phyloP scores from a whole-genome alignment of 2,329 filamentous ascomycete genomes.

The Penicillium rolfsii region DNA sequence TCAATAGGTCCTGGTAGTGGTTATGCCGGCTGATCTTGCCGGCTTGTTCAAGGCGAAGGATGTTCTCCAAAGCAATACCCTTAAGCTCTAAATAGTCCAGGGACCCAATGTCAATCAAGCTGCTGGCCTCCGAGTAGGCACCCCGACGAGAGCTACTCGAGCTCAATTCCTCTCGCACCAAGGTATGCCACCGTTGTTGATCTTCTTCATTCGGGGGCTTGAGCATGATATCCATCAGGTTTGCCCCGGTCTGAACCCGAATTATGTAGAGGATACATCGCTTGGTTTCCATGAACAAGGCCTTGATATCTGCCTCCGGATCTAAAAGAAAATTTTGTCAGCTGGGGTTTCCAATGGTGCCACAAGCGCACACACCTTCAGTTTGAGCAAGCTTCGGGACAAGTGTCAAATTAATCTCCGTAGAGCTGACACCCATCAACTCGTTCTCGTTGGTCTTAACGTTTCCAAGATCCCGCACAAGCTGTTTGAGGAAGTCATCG shows the following conservation, averaged over 20 bases:
- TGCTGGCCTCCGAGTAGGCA: constrained; percentile 86
- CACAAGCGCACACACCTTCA: constrained; percentile 57
- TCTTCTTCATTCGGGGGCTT: constrained; percentile 86
- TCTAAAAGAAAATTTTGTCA: constrained; percentile 52
- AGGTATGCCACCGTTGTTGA: constrained; percentile 79
- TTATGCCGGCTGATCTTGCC: constrained; percentile 86
- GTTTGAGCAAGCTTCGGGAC: constrained; percentile 87
- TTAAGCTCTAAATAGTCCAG: constrained; percentile 94
- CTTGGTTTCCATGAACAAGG: constrained; percentile 97
- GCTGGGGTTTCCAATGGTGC: not conserved
- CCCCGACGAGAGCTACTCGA: constrained; percentile 70
- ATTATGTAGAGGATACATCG: constrained; percentile 97
- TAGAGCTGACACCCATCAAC: constrained; percentile 80
- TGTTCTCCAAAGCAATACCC: constrained; percentile 88
- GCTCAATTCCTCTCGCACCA: constrained; percentile 80
- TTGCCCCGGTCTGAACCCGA: constrained; percentile 86
- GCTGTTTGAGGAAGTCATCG: constrained; percentile 87
- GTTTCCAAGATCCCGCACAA: constrained; percentile 90
- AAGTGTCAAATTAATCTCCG: constrained; percentile 87
- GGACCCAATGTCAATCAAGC: constrained; percentile 81
- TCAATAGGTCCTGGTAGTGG: constrained; percentile 95
- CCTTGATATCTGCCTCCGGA: constrained; percentile 87
- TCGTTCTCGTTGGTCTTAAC: constrained; percentile 97
- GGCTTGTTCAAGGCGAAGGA: constrained; percentile 82
- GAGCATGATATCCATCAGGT: constrained; percentile 92